A percentile compares a stretch with the other conserved stretches of the same genome.
Conservation (phyloP, 139 green algal species). For the Coccomyxa sp. region DNA sequence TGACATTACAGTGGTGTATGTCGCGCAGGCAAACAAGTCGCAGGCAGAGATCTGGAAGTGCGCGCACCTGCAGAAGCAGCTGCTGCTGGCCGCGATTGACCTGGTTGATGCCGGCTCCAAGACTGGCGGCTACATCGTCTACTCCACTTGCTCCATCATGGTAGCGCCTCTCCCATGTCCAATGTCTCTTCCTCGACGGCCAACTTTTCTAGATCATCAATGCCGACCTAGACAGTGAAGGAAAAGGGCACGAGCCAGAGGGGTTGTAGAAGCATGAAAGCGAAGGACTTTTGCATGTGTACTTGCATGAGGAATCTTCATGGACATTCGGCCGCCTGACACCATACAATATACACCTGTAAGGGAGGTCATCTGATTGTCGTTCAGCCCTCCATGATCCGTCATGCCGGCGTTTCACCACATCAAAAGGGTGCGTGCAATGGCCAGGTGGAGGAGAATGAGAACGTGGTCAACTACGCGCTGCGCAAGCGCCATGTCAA, state of each 20-base stretch:
- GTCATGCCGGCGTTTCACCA: no score
- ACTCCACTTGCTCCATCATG: slow-evolving; percentile 97
- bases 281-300: neutral
- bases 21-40: slow-evolving; percentile 59
- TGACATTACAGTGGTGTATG: no score
- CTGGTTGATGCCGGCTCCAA: slow-evolving; percentile 81
- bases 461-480: slow-evolving; percentile 96
- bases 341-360: no score
- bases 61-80: slow-evolving; percentile 93
- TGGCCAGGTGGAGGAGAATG: slow-evolving; percentile 89
- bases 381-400: no score
- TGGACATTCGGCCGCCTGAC: neutral
- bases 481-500: slow-evolving; percentile 96
- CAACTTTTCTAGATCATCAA: no score
- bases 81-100: slow-evolving; percentile 97
- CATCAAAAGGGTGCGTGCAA: no score
- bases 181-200: neutral
- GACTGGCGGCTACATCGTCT: slow-evolving; percentile 84
- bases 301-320: neutral
- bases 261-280: no score
- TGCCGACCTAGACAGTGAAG: no score
- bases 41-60: slow-evolving; percentile 89
- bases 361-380: no score
- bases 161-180: slow-evolving; percentile 12
- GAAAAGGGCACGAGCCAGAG: no score